phyloP scores from a whole-genome alignment of 257 asterid species.

The Solanum tarapatanum region DNA sequence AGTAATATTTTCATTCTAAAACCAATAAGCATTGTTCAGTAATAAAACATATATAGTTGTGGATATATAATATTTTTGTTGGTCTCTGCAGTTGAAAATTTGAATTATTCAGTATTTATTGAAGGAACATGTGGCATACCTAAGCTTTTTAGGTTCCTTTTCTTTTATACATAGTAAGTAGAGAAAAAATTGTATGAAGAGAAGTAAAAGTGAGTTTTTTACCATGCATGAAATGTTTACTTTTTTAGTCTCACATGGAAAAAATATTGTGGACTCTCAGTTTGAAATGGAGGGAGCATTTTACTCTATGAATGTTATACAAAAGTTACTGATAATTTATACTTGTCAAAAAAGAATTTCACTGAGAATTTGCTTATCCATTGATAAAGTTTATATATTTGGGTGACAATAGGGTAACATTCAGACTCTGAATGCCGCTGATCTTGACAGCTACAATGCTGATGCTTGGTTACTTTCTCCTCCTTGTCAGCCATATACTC shows the following conservation, averaged over 20 bases:
- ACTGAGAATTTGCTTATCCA: neutral
- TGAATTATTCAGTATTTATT: neutral
- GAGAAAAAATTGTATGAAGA: neutral
- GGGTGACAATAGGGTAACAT: constrained; percentile 68
- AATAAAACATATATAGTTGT: neutral
- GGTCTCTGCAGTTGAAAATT: neutral
- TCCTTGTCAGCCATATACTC: constrained; percentile 96
- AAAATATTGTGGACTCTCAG: neutral
- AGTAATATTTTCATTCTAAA: neutral
- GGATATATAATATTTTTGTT: neutral
- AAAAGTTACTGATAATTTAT: neutral
- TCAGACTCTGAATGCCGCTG: constrained; percentile 77
- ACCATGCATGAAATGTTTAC: neutral
- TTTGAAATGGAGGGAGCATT: neutral
- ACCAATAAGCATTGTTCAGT: neutral
- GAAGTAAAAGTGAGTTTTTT: neutral
- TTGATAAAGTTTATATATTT: neutral
- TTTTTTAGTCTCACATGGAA: neutral
- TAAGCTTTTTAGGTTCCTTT: neutral
- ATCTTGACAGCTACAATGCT: constrained; percentile 66
- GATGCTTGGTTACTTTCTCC: constrained; percentile 92
- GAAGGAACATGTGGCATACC: neutral
- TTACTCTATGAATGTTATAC: neutral
- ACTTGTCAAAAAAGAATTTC: neutral
- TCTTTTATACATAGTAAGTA: neutral